A percentile compares a stretch with the other conserved stretches of the same genome.
phyloP scores from a whole-genome alignment of 2,329 filamentous ascomycete genomes.

The Scedosporium boydii region DNA sequence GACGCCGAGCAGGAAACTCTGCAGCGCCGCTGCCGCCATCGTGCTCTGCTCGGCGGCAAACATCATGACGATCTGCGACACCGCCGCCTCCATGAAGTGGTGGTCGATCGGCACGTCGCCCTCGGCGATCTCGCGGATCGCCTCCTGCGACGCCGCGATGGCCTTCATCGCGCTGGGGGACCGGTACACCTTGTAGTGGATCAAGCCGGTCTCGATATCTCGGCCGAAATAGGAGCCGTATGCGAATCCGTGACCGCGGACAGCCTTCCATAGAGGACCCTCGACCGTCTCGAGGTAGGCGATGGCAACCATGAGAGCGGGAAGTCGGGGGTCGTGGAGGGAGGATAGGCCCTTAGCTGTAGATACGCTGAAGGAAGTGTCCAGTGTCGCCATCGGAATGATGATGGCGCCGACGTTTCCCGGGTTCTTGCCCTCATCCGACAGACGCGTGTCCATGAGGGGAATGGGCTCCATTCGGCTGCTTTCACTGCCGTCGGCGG shows the following conservation, averaged over 20 bases:
- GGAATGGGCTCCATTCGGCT: slow-evolving; percentile 58
- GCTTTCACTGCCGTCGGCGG: slow-evolving; percentile 29
- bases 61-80: slow-evolving; percentile 77
- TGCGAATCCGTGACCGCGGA: slow-evolving; percentile 86
- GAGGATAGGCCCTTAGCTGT: slow-evolving; percentile 65
- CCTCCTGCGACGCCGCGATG: slow-evolving; percentile 64
- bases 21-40: slow-evolving; percentile 69
- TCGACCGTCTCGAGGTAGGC: slow-evolving; percentile 90
- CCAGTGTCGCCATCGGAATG: slow-evolving; percentile 83
- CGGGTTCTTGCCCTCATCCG: slow-evolving; percentile 61
- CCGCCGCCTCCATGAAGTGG: slow-evolving; percentile 77
- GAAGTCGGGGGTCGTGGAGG: slow-evolving; percentile 67
- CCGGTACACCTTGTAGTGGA: slow-evolving; percentile 81
- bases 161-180: slow-evolving; percentile 85
- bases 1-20: slow-evolving; percentile 76
- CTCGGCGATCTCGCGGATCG: slow-evolving; percentile 64
- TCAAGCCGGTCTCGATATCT: slow-evolving; percentile 66
- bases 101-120: slow-evolving; percentile 67
- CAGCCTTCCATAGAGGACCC: slow-evolving; percentile 86
- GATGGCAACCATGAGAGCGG: slow-evolving; percentile 77
- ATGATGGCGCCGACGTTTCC: slow-evolving; percentile 68
- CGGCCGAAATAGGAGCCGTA: slow-evolving; percentile 78
- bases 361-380: slow-evolving; percentile 80
- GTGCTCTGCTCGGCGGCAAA: slow-evolving; percentile 86
- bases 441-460: slow-evolving; percentile 62